Evolutionary conservation across 495 filamentous ascomycete species (phyloP), one percentile per base, ranked within the genome.

Genomic region (Lasiosphaeriaceae sp.): DNA sequence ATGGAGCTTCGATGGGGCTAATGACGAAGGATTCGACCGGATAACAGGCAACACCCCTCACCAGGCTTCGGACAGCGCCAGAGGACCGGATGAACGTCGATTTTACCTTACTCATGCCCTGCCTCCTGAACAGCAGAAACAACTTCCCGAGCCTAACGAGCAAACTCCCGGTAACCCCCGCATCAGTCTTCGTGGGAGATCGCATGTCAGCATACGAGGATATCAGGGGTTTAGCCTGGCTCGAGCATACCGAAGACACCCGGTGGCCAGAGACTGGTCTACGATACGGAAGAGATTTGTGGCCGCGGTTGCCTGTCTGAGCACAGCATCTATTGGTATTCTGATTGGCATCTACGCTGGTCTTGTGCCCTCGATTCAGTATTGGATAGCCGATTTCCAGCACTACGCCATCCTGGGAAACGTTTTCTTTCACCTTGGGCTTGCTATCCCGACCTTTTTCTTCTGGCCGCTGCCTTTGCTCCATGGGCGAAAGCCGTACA

Each of bases 381-480:
- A 90, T 63, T 81, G 79, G 57, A 79, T 92, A 51, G 82, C 80
- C 37, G 85, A 89, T 59, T 77, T 82, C 57, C 58, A 81, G 50
- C 83, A 89, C 60, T 80, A 82, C 54, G 78, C 82, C 7, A 86
- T 89, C 34, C 73, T 89, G 11, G 88, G 88, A 17, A 90, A 90
- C 64, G 81, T 87, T n/a, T 74, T 83, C 19, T 78, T 90, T 53
- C 90, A 86, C 58, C 60, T 86, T 24, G 86, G 86, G 12, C 74
- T 90, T 43, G 83, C 86, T 0, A 71, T 90, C 31, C 78, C 87
- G 1, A 89, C 82, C 2, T 77, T 88, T 31, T 62, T 89, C 26
- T 82, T 82, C 63, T 92, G 88, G 87, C 87, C 88, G 1, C 70
- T 92, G 8, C 84, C 88, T 9, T 70, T 91, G n/a, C 76, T 91